Percentiles rank a stretch among this genome's conserved stretches.
phyloP scores from a whole-genome alignment of 108 stramenopile genomes.

The Stephanodiscus minutulus region DNA sequence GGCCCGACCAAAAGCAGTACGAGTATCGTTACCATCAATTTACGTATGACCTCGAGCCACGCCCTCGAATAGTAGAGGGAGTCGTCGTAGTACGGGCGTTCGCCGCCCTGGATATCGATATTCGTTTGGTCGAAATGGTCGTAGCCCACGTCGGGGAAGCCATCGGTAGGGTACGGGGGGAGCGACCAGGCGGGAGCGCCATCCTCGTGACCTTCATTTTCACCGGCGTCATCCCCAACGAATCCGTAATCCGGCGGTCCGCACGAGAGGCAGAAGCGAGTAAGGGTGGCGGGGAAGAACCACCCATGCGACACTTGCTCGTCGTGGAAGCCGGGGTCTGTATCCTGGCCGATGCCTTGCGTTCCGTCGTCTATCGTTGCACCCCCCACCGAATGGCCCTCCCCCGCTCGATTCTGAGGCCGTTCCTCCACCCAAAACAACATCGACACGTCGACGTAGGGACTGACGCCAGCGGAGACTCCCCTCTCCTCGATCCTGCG shows the following conservation, averaged over 20 bases:
- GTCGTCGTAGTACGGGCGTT: not conserved
- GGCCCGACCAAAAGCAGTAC: slow-evolving; percentile 31
- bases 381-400: not conserved
- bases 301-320: slow-evolving; percentile 27
- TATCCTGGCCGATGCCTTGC: slow-evolving; percentile 7
- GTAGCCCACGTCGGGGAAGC: not conserved
- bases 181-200: not conserved
- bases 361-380: slow-evolving; percentile 23
- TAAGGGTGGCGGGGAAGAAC: slow-evolving; percentile 39
- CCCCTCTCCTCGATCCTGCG: slow-evolving; percentile 18
- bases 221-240: not conserved
- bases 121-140: not conserved
- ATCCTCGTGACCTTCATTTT: not conserved
- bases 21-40: slow-evolving; percentile 35
- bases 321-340: slow-evolving; percentile 4
- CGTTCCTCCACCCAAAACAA: not conserved
- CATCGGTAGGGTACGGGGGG: not conserved
- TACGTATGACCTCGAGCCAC: slow-evolving; percentile 38
- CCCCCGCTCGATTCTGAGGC: not conserved
- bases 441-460: slow-evolving; percentile 24
- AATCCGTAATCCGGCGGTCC: slow-evolving; percentile 23
- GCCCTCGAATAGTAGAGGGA: slow-evolving; percentile 2
- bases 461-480: slow-evolving; percentile 1
- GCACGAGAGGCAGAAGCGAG: slow-evolving; percentile 37
- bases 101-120: not conserved